Evolutionary conservation across 2,329 filamentous ascomycete genomes (phyloP).

Genomic region (Endoconidiophora polonica): DNA sequence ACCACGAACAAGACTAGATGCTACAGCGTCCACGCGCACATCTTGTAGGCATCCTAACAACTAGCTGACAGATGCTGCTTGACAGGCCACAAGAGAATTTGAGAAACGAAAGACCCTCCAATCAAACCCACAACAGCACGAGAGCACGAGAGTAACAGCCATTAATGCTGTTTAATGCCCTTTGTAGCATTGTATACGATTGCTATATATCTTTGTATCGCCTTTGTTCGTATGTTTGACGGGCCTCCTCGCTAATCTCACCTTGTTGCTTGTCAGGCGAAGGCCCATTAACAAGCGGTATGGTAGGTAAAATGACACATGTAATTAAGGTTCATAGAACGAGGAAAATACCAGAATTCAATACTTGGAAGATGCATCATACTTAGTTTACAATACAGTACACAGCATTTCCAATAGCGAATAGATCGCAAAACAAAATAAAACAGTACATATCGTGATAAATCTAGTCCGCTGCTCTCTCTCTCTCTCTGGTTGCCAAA

Average conservation of each 20-base stretch:
- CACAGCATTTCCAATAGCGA: no score
- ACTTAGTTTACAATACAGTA: no score
- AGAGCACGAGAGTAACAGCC: conserved; percentile 1
- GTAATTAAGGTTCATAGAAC: neutral
- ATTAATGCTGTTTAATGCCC: neutral
- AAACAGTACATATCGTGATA: neutral
- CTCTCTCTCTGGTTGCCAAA: no score
- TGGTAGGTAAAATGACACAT: neutral
- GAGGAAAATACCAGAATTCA: no score
- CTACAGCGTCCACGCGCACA: neutral
- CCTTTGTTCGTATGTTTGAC: neutral
- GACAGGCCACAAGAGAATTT: no score
- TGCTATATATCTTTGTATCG: neutral
- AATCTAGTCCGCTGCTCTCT: no score
- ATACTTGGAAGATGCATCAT: no score
- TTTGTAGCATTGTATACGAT: neutral
- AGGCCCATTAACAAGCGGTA: neutral
- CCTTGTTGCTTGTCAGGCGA: neutral
- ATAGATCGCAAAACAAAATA: neutral
- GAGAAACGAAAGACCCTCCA: neutral
- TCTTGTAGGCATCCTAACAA: neutral
- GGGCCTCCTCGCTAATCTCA: neutral
- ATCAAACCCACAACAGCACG: conserved; percentile 4
- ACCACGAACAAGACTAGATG: no score
- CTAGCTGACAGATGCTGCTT: no score